phyloP scores from a whole-genome alignment of 2,329 filamentous ascomycete genomes.

The Fusarium mundagurra region DNA sequence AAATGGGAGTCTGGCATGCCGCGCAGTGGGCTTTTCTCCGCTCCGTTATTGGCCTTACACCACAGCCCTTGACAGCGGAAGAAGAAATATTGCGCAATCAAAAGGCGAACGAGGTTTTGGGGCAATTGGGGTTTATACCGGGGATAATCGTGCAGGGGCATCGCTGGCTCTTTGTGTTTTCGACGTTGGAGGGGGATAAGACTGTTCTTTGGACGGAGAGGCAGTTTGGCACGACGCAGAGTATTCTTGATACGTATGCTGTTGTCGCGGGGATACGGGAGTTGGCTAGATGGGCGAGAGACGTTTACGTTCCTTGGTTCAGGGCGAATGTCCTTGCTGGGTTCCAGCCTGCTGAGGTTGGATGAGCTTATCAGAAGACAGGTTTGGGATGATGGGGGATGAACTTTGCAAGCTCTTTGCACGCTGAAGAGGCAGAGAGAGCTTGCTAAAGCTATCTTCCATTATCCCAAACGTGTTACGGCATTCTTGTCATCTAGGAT shows the following conservation, averaged over 20 bases:
- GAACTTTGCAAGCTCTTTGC: not conserved
- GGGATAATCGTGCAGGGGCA: conserved; percentile 33
- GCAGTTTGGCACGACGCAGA: conserved; percentile 31
- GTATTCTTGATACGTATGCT: conserved; percentile 21
- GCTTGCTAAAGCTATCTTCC: rapidly evolving
- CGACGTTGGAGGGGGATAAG: conserved; percentile 19
- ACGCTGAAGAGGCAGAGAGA: rapidly evolving
- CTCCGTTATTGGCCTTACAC: not conserved
- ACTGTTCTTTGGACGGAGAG: conserved; percentile 30
- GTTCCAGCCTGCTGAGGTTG: not conserved
- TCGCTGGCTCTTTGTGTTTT: conserved; percentile 34
- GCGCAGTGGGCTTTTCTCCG: conserved; percentile 27
- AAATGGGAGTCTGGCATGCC: conserved; percentile 29
- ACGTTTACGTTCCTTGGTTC: conserved; percentile 34
- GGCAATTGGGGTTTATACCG: conserved; percentile 25
- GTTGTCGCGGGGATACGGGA: conserved; percentile 28
- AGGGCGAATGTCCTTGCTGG: not conserved
- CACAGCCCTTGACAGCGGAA: not conserved
- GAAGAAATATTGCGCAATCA: not conserved
- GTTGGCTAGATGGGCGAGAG: conserved; percentile 16
- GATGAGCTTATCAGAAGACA: not conserved
- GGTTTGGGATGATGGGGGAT: no score
- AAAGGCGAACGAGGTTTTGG: not conserved
- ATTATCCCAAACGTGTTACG: rapidly evolving
- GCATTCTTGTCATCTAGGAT: not conserved